Evolutionary conservation across 306 rosid genomes (phyloP).

Genomic region (Cicer arietinum): DNA sequence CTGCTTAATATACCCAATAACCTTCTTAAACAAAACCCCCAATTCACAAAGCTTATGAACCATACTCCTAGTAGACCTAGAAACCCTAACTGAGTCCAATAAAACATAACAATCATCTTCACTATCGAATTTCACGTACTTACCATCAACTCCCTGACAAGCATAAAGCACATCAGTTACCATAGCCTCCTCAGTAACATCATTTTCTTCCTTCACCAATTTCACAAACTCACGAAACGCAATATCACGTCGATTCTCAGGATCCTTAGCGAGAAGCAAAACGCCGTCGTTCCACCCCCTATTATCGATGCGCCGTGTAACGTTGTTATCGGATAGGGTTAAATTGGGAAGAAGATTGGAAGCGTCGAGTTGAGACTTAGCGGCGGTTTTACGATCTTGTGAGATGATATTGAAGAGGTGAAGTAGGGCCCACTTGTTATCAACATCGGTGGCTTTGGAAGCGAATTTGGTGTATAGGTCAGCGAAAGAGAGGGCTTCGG

Average conservation of each 20-base stretch:
- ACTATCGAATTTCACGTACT: conserved; percentile 65
- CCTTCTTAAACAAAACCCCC: conserved; percentile 86
- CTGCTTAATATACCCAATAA: conserved; percentile 66
- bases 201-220: conserved; percentile 78
- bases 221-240: conserved; percentile 75
- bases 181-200: conserved; percentile 77
- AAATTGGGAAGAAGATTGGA: conserved; percentile 71
- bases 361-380: conserved; percentile 51
- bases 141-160: conserved; percentile 94
- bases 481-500: conserved; percentile 92
- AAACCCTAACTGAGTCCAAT: conserved; percentile 64
- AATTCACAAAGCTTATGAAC: conserved; percentile 82
- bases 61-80: conserved; percentile 68
- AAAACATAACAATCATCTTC: conserved; percentile 60
- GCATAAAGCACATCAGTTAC: conserved; percentile 90
- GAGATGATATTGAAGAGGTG: conserved; percentile 78
- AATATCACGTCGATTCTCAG: conserved; percentile 72
- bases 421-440: conserved; percentile 91
- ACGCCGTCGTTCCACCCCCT: conserved; percentile 76
- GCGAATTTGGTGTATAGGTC: conserved; percentile 83
- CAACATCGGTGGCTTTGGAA: conserved; percentile 66
- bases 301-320: background rate
- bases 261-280: conserved; percentile 70
- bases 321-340: conserved; percentile 31
- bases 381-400: conserved; percentile 59